phyloP scores from a whole-genome alignment of 352 stramenopile species.

The Pythium guiyangense region DNA sequence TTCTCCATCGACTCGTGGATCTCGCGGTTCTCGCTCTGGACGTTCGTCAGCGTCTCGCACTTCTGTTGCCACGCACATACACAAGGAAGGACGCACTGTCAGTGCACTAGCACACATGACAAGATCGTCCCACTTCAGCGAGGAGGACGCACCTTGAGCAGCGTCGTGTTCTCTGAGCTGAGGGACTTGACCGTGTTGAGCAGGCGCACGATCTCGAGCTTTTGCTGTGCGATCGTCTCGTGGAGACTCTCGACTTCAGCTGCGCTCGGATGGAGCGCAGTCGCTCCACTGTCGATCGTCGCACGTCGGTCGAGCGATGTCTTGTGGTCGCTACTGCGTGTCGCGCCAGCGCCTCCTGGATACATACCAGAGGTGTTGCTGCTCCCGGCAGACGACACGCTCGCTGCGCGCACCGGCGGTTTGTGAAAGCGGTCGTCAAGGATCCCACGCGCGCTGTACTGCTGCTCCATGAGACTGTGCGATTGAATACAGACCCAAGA shows the following conservation, averaged over 20 bases:
- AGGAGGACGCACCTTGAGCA: slow-evolving; percentile 71
- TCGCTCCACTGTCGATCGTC: too few relatives aligned
- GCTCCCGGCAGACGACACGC: slow-evolving; percentile 4
- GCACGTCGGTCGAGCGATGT: too few relatives aligned
- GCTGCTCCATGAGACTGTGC: slow-evolving; percentile 74
- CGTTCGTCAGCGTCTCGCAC: slow-evolving; percentile 66
- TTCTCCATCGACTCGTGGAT: slow-evolving; percentile 80
- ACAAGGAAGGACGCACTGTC: neutral
- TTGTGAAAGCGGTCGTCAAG: slow-evolving; percentile 27
- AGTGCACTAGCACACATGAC: neutral
- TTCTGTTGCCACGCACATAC: slow-evolving; percentile 29
- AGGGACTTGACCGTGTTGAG: slow-evolving; percentile 84
- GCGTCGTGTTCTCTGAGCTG: slow-evolving; percentile 77
- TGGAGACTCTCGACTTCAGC: slow-evolving; percentile 41
- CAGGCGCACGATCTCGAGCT: slow-evolving; percentile 77
- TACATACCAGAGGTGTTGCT: neutral
- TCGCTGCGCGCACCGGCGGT: slow-evolving; percentile 5
- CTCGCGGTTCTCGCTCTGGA: slow-evolving; percentile 71
- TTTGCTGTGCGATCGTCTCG: slow-evolving; percentile 61
- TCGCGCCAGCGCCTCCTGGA: neutral
- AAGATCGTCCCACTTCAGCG: too few relatives aligned
- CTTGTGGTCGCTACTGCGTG: neutral
- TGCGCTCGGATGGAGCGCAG: too few relatives aligned
- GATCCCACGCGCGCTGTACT: slow-evolving; percentile 42
- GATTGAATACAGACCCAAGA: too few relatives aligned